A percentile compares a stretch with the other conserved stretches of the same genome.
Evolutionary conservation across 2,329 filamentous ascomycete species (phyloP).

Genomic region (Amesomyces nigricolor): DNA sequence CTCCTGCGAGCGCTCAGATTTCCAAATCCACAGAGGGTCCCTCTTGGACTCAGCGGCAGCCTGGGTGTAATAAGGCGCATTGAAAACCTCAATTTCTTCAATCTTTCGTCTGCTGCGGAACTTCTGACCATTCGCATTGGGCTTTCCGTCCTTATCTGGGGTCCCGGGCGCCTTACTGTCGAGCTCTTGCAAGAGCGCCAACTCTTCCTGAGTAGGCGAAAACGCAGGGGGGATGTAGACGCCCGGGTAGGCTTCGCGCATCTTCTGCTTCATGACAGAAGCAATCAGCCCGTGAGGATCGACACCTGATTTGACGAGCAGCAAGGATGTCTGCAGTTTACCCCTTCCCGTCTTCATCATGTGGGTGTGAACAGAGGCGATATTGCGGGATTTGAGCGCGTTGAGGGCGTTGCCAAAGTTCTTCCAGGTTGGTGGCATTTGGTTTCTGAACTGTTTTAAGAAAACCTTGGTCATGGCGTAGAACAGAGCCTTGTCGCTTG

Average conservation of each 20-base stretch:
- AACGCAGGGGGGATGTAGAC: slow-evolving; percentile 39
- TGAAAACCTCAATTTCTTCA: slow-evolving; percentile 44
- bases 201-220: slow-evolving; percentile 33
- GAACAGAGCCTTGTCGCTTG: slow-evolving; percentile 46
- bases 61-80: slow-evolving; percentile 45
- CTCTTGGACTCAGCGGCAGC: slow-evolving; percentile 10
- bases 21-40: slow-evolving; percentile 19
- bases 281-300: slow-evolving; percentile 40
- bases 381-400: slow-evolving; percentile 21
- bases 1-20: slow-evolving; percentile 10
- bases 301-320: slow-evolving; percentile 39
- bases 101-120: slow-evolving; percentile 32
- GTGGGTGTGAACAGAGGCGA: slow-evolving; percentile 24
- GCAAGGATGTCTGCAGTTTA: slow-evolving; percentile 39
- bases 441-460: slow-evolving; percentile 35
- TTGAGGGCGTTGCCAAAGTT: slow-evolving; percentile 37
- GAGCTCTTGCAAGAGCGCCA: slow-evolving; percentile 29
- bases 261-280: slow-evolving; percentile 40
- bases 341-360: slow-evolving; percentile 34
- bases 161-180: slow-evolving; percentile 17
- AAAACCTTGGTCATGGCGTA: slow-evolving; percentile 43
- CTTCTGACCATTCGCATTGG: slow-evolving; percentile 25
- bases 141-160: slow-evolving; percentile 19
- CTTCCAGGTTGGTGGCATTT: slow-evolving; percentile 38
- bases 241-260: slow-evolving; percentile 43